phyloP scores from a whole-genome alignment of 768 basidiomycete species.

The Collybia sp. region DNA sequence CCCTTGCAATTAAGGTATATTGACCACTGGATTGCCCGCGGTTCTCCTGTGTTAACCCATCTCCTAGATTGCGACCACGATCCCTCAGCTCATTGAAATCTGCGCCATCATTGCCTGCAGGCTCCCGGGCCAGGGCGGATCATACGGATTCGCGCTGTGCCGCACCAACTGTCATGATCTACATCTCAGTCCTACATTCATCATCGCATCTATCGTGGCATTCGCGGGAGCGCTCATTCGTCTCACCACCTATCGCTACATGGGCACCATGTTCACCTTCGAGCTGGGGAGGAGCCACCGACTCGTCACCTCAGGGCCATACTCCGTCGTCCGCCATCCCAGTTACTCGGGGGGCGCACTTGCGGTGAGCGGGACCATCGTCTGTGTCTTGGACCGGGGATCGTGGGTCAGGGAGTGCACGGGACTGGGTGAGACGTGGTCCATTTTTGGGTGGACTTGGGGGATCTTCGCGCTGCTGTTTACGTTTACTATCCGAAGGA shows the following conservation, averaged over 20 bases:
- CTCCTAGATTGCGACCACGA: too few relatives aligned
- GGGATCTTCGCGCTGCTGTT: not conserved
- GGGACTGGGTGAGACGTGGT: slow-evolving; percentile 6
- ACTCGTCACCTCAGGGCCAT: slow-evolving; percentile 23
- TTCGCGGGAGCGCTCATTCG: slow-evolving; percentile 9
- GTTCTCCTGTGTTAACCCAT: too few relatives aligned
- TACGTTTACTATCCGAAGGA: slow-evolving; percentile 8
- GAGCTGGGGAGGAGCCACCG: slow-evolving; percentile 16
- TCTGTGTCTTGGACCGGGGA: slow-evolving; percentile 3
- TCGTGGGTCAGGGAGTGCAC: slow-evolving; percentile 11
- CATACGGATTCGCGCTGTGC: too few relatives aligned
- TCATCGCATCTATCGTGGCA: too few relatives aligned
- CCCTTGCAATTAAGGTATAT: too few relatives aligned
- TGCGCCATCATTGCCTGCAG: too few relatives aligned
- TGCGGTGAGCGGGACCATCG: slow-evolving; percentile 7
- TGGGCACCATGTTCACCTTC: slow-evolving; percentile 23
- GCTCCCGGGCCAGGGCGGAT: too few relatives aligned
- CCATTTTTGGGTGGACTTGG: not conserved
- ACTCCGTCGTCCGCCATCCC: slow-evolving; percentile 23
- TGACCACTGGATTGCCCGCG: too few relatives aligned
- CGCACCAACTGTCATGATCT: too few relatives aligned
- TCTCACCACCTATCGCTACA: slow-evolving; percentile 16
- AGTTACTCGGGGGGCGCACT: slow-evolving; percentile 16
- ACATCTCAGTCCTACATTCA: too few relatives aligned
- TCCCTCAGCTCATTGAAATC: too few relatives aligned